phyloP scores from a whole-genome alignment of 208 protist species.

The Porcisia deanei region DNA sequence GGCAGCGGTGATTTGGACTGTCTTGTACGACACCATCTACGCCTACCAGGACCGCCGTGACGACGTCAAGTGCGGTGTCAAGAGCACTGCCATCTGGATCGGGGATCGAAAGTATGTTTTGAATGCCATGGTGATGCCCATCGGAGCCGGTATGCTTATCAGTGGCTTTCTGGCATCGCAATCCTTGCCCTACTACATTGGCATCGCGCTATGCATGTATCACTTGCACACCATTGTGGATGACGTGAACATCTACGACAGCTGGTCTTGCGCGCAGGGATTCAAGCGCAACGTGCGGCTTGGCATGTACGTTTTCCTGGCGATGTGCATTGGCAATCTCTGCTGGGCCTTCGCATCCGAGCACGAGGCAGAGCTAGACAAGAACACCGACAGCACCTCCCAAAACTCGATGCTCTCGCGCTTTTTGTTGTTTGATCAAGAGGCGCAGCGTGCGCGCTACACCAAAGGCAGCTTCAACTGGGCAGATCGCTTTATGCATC shows the following conservation, averaged over 20 bases:
- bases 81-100: slow-evolving; percentile 82
- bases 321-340: slow-evolving; percentile 78
- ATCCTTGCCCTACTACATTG: slow-evolving; percentile 74
- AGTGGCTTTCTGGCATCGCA: slow-evolving; percentile 72
- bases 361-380: slow-evolving; percentile 69
- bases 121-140: slow-evolving; percentile 52
- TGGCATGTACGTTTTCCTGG: slow-evolving; percentile 63
- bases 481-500: slow-evolving; percentile 77
- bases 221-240: slow-evolving; percentile 77
- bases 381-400: slow-evolving; percentile 31
- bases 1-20: slow-evolving; percentile 70
- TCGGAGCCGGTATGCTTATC: slow-evolving; percentile 47
- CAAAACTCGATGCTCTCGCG: slow-evolving; percentile 40
- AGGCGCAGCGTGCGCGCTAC: slow-evolving; percentile 27
- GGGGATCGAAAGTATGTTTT: slow-evolving; percentile 84
- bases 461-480: slow-evolving; percentile 59
- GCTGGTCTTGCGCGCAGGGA: slow-evolving; percentile 69
- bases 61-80: slow-evolving; percentile 80
- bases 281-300: slow-evolving; percentile 74
- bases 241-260: slow-evolving; percentile 88
- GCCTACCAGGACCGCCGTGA: slow-evolving; percentile 79
- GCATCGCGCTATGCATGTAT: slow-evolving; percentile 57
- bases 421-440: slow-evolving; percentile 61
- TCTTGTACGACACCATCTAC: slow-evolving; percentile 89
- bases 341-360: slow-evolving; percentile 75